Evolutionary conservation across 129 eudicot genomes (phyloP), one percentile per base, ranked within the genome.

Genomic region (Glebionis coronaria): DNA sequence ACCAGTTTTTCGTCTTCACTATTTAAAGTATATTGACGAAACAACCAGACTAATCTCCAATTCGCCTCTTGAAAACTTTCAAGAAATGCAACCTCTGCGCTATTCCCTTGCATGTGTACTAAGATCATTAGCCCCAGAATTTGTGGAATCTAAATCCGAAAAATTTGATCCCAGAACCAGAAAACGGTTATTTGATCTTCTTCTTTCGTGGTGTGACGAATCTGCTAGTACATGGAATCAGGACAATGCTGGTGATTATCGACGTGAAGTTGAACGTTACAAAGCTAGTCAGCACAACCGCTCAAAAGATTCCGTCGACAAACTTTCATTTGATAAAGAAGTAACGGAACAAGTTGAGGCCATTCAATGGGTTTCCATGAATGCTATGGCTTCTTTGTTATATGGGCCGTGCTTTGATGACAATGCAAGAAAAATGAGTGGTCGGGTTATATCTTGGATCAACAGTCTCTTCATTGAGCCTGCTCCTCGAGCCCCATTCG

Each of bases 321-420:
- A 87, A 74, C 80, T 93, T 77, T 78, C 99, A 11, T 93, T 93
- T 23, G 99, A 93, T 73, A 93, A 86, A 71, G 99, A 93, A 81
- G 67, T 93, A 59, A 71, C 72, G 27, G 99, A 93, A 76, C 99
- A 93, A 81, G 95, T 93, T 35, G 99, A 93, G 70, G 97, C 97
- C 27, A 93, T 93, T 64, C 99, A 93, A 56, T 89, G 97, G 99
- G 99, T 95, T 57, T 93, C 99, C 55, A 82, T 93, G 97, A 86
- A 93, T 73, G 99, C 99, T 63, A 86, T 93, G 99, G 99, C 99
- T 72, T 93, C 99, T 14, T 75, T 93, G 42, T 75, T 93, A 53
- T 93, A 93, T 54, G 99, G 99, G 69, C 99, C 97, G 63, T 93
- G 99, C 78, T 93, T 93, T 84, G 99, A 93, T 64, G 99, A 93